phyloP scores from a whole-genome alignment of 1,284 basidiomycete genomes.

The Pisolithus thermaeus region DNA sequence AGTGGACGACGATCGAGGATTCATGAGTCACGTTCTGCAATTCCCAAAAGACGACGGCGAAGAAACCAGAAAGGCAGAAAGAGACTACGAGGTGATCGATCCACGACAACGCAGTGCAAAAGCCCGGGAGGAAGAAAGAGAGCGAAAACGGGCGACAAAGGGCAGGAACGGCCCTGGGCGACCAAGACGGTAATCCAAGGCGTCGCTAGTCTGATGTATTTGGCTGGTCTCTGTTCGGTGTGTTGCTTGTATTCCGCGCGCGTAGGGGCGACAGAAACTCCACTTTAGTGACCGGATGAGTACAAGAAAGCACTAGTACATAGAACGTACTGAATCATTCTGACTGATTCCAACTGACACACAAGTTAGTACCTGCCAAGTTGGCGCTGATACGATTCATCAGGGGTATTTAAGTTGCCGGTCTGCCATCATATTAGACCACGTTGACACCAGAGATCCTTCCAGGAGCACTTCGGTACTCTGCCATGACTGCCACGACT shows the following conservation, averaged over 20 bases:
- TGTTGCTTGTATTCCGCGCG: too few relatives aligned
- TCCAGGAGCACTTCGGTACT: background rate
- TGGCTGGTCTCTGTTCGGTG: too few relatives aligned
- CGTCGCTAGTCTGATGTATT: background rate
- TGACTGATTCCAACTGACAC: too few relatives aligned
- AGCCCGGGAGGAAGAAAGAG: slow-evolving; percentile 69
- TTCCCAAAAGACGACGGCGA: slow-evolving; percentile 78
- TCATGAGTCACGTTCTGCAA: slow-evolving; percentile 70
- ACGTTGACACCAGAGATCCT: too few relatives aligned
- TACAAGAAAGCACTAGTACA: too few relatives aligned
- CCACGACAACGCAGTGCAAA: slow-evolving; percentile 62
- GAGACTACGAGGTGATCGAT: slow-evolving; percentile 88
- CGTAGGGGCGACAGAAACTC: too few relatives aligned
- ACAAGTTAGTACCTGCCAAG: too few relatives aligned
- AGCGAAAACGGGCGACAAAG: slow-evolving; percentile 45
- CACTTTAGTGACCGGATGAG: too few relatives aligned
- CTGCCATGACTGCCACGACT: slow-evolving; percentile 20
- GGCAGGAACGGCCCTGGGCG: slow-evolving; percentile 18
- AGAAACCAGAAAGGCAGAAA: slow-evolving; percentile 74
- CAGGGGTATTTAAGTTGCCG: too few relatives aligned
- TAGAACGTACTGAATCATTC: too few relatives aligned
- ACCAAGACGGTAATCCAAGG: slow-evolving; percentile 18
- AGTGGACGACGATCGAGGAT: slow-evolving; percentile 77
- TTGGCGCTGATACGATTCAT: too few relatives aligned
- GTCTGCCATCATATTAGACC: too few relatives aligned